phyloP scores from a whole-genome alignment of 2,329 filamentous ascomycete species.

The Xylariaceae sp. region DNA sequence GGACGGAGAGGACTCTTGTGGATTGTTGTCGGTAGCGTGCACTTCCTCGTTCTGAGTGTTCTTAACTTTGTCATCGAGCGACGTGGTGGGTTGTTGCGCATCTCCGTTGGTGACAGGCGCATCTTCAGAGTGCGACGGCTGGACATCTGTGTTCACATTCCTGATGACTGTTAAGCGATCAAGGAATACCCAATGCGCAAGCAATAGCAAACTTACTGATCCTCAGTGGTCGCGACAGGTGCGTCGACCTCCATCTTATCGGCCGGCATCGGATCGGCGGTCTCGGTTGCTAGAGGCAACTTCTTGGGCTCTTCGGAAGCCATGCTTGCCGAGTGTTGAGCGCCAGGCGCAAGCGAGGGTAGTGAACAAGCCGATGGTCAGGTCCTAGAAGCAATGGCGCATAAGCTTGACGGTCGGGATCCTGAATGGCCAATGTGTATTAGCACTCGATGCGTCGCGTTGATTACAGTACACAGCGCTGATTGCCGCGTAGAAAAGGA shows the following conservation, averaged over 20 bases:
- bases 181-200: background rate
- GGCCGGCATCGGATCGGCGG: conserved; percentile 10
- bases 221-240: conserved; percentile 36
- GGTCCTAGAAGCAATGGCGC: conserved; percentile 1
- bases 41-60: conserved; percentile 23
- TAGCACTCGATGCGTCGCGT: background rate
- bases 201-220: conserved; percentile 49
- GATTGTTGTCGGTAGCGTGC: conserved; percentile 22
- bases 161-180: conserved; percentile 15
- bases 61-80: conserved; percentile 8
- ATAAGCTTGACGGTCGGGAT: conserved; percentile 10
- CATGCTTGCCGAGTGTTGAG: conserved; percentile 30
- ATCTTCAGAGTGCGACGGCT: conserved; percentile 17
- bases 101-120: conserved; percentile 26
- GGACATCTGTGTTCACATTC: conserved; percentile 21
- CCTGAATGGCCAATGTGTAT: background rate
- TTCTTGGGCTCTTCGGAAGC: conserved; percentile 31
- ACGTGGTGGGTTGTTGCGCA: conserved; percentile 2
- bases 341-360: conserved; percentile 9
- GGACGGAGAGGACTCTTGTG: conserved; percentile 16
- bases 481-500: background rate
- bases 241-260: conserved; percentile 48
- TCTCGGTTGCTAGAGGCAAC: conserved; percentile 24
- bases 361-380: conserved; percentile 6
- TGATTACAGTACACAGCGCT: background rate